phyloP scores from a whole-genome alignment of 2,329 filamentous ascomycete species.

The Fusarium sp. region DNA sequence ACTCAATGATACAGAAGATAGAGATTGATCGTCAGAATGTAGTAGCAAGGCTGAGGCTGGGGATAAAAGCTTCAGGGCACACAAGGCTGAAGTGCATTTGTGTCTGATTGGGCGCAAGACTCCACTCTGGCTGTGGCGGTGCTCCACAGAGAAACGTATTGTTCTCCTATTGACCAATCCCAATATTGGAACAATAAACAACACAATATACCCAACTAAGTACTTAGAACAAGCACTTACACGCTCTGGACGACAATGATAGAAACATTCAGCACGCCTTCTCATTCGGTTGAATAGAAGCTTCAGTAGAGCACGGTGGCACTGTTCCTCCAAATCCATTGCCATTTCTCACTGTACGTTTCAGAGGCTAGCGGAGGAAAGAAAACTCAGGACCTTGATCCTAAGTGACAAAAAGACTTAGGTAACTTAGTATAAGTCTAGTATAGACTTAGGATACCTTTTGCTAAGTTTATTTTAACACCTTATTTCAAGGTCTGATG shows the following conservation, averaged over 20 bases:
- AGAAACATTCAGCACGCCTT: neutral
- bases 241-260: neutral
- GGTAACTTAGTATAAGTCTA: no score
- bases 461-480: no score
- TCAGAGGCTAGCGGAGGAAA: no score
- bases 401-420: no score
- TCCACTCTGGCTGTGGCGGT: conserved; percentile 15
- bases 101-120: neutral
- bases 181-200: neutral
- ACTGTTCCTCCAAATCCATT: neutral
- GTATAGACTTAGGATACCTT: no score
- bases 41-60: conserved; percentile 41
- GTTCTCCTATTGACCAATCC: conserved; percentile 8
- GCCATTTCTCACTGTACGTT: neutral
- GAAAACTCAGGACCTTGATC: no score
- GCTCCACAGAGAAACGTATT: neutral
- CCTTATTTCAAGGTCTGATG: no score
- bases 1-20: conserved; percentile 1
- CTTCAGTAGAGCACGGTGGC: neutral
- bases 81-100: conserved; percentile 33
- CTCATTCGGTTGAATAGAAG: neutral
- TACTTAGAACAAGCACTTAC: neutral
- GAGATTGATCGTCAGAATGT: conserved; percentile 18
- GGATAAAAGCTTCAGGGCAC: conserved; percentile 27
- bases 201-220: neutral